These are phyloP conservation scores for Penicillium sp. DNA, from an alignment of 2,329 filamentous ascomycete species.

Conservation along the genomic window DNA sequence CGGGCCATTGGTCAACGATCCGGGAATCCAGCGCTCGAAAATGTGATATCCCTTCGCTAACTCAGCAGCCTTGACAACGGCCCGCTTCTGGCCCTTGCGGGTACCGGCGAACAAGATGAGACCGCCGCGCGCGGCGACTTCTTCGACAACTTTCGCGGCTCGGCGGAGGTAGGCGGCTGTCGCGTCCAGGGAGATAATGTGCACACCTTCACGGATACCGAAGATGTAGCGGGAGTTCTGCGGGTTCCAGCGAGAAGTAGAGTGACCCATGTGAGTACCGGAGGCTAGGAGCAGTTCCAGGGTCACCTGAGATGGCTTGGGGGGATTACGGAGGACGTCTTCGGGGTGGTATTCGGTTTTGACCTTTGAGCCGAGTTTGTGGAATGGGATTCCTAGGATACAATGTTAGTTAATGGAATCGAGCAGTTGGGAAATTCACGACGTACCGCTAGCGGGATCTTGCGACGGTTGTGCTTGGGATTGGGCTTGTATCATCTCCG, in stretches of 20 bases:
- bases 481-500: constrained; percentile 13
- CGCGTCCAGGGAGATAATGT: constrained; percentile 89
- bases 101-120: constrained; percentile 90
- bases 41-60: constrained; percentile 80
- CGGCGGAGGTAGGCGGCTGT: constrained; percentile 89
- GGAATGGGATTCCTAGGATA: constrained; percentile 32
- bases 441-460: constrained; percentile 28
- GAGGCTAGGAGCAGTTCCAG: constrained; percentile 87
- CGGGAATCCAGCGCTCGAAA: constrained; percentile 90
- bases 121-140: constrained; percentile 79
- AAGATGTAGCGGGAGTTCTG: constrained; percentile 93
- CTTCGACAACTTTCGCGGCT: constrained; percentile 87
- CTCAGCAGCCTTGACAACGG: constrained; percentile 78
- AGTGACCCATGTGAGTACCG: constrained; percentile 87
- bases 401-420: not conserved
- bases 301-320: constrained; percentile 75
- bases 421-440: not conserved
- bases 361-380: constrained; percentile 34
- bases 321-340: constrained; percentile 64
- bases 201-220: constrained; percentile 81
- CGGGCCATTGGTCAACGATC: constrained; percentile 88
- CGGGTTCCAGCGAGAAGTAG: constrained; percentile 90
- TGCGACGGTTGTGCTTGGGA: constrained; percentile 3
- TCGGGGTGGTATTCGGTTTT: constrained; percentile 34
- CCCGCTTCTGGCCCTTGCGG: constrained; percentile 74